Percentiles rank a stretch among this genome's conserved stretches.
These are phyloP conservation scores for Flaveria sonorensis DNA, from an alignment of 129 eudicot species.

Conservation along the genomic window DNA sequence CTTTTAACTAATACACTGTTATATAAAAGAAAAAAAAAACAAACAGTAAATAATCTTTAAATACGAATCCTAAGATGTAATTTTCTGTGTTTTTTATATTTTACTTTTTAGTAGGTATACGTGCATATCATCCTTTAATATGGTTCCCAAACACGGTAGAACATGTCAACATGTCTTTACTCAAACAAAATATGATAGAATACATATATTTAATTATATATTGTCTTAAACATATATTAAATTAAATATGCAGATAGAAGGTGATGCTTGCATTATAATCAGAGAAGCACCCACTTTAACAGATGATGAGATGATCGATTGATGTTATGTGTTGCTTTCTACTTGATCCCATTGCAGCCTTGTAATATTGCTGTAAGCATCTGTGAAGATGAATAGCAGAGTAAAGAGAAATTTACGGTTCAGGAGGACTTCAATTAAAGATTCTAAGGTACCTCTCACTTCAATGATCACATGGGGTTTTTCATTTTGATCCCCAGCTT, in stretches of 20 bases:
- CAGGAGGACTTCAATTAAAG: slow-evolving; percentile 41
- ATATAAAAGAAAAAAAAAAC: no score
- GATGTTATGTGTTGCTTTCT: not conserved
- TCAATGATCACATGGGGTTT: not conserved
- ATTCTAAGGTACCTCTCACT: slow-evolving; percentile 39
- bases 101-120: not conserved
- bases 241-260: not conserved
- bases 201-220: not conserved
- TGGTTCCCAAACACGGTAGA: not conserved
- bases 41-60: no score
- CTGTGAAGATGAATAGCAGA: slow-evolving; percentile 45
- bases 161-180: not conserved
- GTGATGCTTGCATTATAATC: slow-evolving; percentile 14
- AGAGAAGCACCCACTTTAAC: slow-evolving; percentile 33
- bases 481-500: not conserved
- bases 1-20: no score
- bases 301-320: slow-evolving; percentile 6
- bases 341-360: slow-evolving; percentile 17
- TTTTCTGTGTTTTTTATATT: no score
- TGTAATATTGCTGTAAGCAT: slow-evolving; percentile 3
- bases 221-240: not conserved
- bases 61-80: no score
- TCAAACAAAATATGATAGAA: not conserved
- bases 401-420: slow-evolving; percentile 38
- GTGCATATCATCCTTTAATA: not conserved